A percentile compares a stretch with the other conserved stretches of the same genome.
These are phyloP conservation scores for Theobroma grandiflorum DNA, from an alignment of 441 rosid species.

Conservation along the genomic window DNA sequence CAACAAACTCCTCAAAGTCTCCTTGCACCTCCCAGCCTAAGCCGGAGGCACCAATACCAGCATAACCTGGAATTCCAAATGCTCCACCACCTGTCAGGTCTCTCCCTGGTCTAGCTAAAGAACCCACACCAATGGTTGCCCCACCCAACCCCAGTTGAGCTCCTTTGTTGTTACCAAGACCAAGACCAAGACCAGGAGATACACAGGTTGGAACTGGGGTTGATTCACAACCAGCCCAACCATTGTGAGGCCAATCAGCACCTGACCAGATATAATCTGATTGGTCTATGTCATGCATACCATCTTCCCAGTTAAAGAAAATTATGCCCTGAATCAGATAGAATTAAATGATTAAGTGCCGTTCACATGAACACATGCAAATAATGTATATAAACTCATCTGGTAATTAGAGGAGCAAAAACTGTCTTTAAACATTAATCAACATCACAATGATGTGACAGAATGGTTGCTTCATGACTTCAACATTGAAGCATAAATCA, in stretches of 20 bases:
- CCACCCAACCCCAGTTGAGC: slow-evolving; percentile 86
- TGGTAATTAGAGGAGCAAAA: slow-evolving; percentile 7
- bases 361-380: slow-evolving; percentile 8
- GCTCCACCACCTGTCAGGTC: slow-evolving; percentile 61
- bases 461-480: background rate
- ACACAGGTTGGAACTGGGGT: slow-evolving; percentile 79
- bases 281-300: slow-evolving; percentile 45
- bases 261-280: slow-evolving; percentile 73
- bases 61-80: slow-evolving; percentile 72
- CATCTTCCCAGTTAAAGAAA: slow-evolving; percentile 76
- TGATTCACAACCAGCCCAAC: slow-evolving; percentile 91
- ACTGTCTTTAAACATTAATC: slow-evolving; percentile 14
- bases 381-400: background rate
- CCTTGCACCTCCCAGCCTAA: slow-evolving; percentile 89
- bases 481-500: background rate
- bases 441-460: slow-evolving; percentile 2
- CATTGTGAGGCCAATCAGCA: slow-evolving; percentile 93
- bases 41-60: slow-evolving; percentile 74
- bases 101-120: slow-evolving; percentile 60
- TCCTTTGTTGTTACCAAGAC: slow-evolving; percentile 82
- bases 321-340: slow-evolving; percentile 72
- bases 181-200: slow-evolving; percentile 84
- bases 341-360: slow-evolving; percentile 30
- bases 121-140: slow-evolving; percentile 66
- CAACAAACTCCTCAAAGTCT: slow-evolving; percentile 74